Base-by-base conservation (phyloP, 768 basidiomycete genomes). In the Nidularia sp. region DNA sequence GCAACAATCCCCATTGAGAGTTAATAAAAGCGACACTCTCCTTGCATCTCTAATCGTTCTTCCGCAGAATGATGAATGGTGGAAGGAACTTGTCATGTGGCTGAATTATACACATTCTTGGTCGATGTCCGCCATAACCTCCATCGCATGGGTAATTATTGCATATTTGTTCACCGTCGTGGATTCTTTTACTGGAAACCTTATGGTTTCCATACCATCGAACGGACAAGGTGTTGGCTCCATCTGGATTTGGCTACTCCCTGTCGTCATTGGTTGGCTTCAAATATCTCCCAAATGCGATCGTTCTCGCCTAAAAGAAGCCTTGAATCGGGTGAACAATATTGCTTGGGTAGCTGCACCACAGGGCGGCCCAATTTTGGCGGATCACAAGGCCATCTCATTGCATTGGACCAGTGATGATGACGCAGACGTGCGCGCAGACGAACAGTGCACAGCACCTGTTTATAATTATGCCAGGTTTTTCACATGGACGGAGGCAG, bases 221-320 rank as follows among this genome's bases (percentile, higher is more conserved):
- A 72, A 64, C 18, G 78, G 75, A 0, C 64, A 75, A 47, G 72
- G 62, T 7, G 70, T 72, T 4, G 73, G 74, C 1, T 71, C 72
- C 2, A 57, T 68, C 8, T 78, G 71, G 73, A 61, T 79, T 18
- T 78, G 75, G 75, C 59, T 78, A 5, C 46, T 77, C 5, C 69
- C 76, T 0, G 59, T 78, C 8, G 67, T 74, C 13, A 59, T 70
- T 9, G 73, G 75, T 2, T 78, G 76, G 75, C 58, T 78, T n/a
- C 62, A 70, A 43, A 61, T 77, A 9, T 70, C 70, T 2, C 76
- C 75, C 0, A 76, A 74, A 60, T 77, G 70, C 39, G 70, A 75
- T 53, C 58, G 59, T 5, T 33, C 31, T 1, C 70, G 70, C 3
- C 55, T 76, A 10, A 42, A 47, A 25, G 52, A 56, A 7, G 71